Evolutionary conservation across 2,329 filamentous ascomycete genomes (phyloP).

Genomic region (Verticillium nonalfalfae): DNA sequence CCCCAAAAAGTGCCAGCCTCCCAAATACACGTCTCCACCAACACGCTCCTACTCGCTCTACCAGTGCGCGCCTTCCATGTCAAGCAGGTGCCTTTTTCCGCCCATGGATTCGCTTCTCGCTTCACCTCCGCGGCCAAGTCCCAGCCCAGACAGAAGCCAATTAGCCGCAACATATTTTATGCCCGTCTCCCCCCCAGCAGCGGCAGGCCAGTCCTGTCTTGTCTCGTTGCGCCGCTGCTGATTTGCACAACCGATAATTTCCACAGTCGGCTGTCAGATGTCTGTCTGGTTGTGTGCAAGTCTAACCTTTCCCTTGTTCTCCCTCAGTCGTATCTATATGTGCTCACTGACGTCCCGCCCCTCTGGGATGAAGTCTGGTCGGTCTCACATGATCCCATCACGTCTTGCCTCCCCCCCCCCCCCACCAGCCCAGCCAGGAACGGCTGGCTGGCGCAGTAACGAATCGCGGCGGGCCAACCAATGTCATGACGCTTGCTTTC

Average conservation of each 20-base stretch:
- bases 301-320: background rate
- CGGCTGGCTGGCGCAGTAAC: too few species aligned
- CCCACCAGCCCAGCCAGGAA: too few species aligned
- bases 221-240: background rate
- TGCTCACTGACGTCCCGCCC: background rate
- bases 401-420: too few species aligned
- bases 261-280: background rate
- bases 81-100: background rate
- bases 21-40: slow-evolving; percentile 13
- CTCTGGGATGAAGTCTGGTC: too few species aligned
- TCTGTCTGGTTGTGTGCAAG: background rate
- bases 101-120: background rate
- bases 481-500: background rate
- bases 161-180: background rate
- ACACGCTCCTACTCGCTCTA: slow-evolving; percentile 3
- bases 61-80: slow-evolving; percentile 8
- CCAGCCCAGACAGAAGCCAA: background rate
- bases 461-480: background rate
- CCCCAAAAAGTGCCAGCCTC: slow-evolving; percentile 9
- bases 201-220: background rate
- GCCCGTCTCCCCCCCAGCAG: background rate
- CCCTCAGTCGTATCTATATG: background rate
- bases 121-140: too few species aligned
- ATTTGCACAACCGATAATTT: background rate
- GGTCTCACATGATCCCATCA: too few species aligned